Evolutionary conservation across 1,284 basidiomycete species (phyloP).

Genomic region (Coniophora puteana): DNA sequence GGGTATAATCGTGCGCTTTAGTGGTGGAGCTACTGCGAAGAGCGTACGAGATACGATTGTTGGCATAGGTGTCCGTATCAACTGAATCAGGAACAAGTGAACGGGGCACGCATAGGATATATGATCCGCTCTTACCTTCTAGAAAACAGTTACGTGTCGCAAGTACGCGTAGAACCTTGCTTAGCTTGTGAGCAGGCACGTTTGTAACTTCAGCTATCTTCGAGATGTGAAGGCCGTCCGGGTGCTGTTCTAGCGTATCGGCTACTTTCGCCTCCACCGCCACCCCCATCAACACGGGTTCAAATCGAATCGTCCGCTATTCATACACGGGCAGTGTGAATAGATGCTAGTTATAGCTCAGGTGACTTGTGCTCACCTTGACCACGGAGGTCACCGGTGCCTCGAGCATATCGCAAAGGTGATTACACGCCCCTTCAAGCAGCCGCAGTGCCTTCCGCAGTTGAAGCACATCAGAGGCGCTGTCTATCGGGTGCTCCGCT

Average conservation of each 20-base stretch:
- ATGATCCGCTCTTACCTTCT: slow-evolving; percentile 33
- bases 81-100: slow-evolving; percentile 7
- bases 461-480: background rate
- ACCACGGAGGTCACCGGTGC: slow-evolving; percentile 26
- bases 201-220: slow-evolving; percentile 23
- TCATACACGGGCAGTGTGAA: no score
- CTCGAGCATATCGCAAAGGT: slow-evolving; percentile 13
- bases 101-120: slow-evolving; percentile 10
- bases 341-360: no score
- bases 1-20: no score
- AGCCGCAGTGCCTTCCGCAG: slow-evolving; percentile 10
- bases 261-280: slow-evolving; percentile 24
- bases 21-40: no score
- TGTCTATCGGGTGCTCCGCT: slow-evolving; percentile 9
- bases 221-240: slow-evolving; percentile 26
- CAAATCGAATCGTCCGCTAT: background rate
- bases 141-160: slow-evolving; percentile 34
- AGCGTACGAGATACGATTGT: slow-evolving; percentile 31
- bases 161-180: slow-evolving; percentile 31
- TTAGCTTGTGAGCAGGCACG: slow-evolving; percentile 27
- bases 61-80: slow-evolving; percentile 27
- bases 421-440: slow-evolving; percentile 13
- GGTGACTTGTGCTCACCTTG: slow-evolving; percentile 22
- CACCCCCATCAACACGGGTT: slow-evolving; percentile 9
- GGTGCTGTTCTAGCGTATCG: slow-evolving; percentile 27